Base-by-base conservation (phyloP, 2,329 filamentous ascomycete species). In the Aureobasidium sp. region DNA sequence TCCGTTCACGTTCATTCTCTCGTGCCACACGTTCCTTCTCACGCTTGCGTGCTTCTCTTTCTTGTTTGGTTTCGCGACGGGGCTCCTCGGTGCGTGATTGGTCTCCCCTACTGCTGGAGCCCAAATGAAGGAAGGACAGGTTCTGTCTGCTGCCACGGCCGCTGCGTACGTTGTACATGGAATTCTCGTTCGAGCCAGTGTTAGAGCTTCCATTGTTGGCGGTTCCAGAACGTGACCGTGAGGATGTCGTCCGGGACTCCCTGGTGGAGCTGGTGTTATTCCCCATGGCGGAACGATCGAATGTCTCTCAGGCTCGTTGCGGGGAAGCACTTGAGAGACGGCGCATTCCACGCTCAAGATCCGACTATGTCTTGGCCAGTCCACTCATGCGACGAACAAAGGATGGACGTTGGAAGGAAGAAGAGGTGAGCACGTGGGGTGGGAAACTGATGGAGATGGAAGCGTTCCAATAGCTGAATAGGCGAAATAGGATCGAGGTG, bases 31-130 rank as follows among this genome's bases (percentile, higher is more conserved):
- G 86, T 74, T 97, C 93, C 70, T 86, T 88, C 73, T 97, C 93
- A 61, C 91, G 77, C 65, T 87, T 89, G 65, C 93, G 84, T 23
- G 91, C 91, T 73, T 99, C 94, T 46, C 91, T 84, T 76, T 97
- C 94, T 68, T 93, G 90, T 71, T 88, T 92, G 8, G 91, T 97
- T 77, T 97, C 93, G 63, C 90, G 84, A 63, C 91, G 87, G 46
- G 81, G 77, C 68, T 86, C 83, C 64, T 84, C 79, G 29, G 32
- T 60, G 37, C 57, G 57, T 41, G 36, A 20, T 42, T 39, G 36
- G 17, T 60, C 57, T 41, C 44, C 57, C 66, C 74, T 69, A 67
- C 70, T 75, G 61, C 76, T 73, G 36, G 57, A 60, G 44, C 79
- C 78, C 10, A 87, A 76, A 61, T 82, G 81, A 36, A 87, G 77